Conservation (phyloP, 495 filamentous ascomycete genomes). For the Corynascus novoguineensis region DNA sequence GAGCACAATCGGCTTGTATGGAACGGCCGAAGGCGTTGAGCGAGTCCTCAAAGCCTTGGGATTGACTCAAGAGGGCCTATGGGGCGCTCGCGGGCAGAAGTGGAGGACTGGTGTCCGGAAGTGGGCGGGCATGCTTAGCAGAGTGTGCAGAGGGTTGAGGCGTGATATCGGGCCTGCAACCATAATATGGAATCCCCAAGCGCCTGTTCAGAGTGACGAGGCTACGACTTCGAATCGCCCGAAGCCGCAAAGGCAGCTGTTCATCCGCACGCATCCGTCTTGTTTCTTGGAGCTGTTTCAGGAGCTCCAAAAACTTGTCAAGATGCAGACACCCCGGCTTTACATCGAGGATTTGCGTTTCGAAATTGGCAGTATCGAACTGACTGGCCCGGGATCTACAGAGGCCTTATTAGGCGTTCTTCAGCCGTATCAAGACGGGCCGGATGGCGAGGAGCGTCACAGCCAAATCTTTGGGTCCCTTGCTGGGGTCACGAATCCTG, state of each 20-base stretch:
- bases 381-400: conserved; percentile 77
- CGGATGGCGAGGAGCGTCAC: conserved; percentile 38
- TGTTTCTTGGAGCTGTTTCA: conserved; percentile 82
- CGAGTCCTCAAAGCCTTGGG: conserved; percentile 60
- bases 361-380: conserved; percentile 89
- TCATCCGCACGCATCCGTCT: conserved; percentile 81
- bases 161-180: conserved; percentile 68
- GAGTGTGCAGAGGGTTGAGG: conserved; percentile 48
- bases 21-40: conserved; percentile 55
- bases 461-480: conserved; percentile 58
- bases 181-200: conserved; percentile 59
- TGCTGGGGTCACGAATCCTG: conserved; percentile 65
- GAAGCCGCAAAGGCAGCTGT: conserved; percentile 51
- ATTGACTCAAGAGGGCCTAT: conserved; percentile 52
- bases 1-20: conserved; percentile 75
- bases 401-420: conserved; percentile 73
- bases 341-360: conserved; percentile 86
- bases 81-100: conserved; percentile 58
- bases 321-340: conserved; percentile 64
- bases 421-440: conserved; percentile 43
- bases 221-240: conserved; percentile 18
- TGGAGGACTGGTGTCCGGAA: conserved; percentile 70
- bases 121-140: conserved; percentile 61
- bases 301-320: conserved; percentile 62
- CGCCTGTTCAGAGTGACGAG: conserved; percentile 1